Base-by-base conservation (phyloP, 306 rosid genomes). In the Betula pendula region DNA sequence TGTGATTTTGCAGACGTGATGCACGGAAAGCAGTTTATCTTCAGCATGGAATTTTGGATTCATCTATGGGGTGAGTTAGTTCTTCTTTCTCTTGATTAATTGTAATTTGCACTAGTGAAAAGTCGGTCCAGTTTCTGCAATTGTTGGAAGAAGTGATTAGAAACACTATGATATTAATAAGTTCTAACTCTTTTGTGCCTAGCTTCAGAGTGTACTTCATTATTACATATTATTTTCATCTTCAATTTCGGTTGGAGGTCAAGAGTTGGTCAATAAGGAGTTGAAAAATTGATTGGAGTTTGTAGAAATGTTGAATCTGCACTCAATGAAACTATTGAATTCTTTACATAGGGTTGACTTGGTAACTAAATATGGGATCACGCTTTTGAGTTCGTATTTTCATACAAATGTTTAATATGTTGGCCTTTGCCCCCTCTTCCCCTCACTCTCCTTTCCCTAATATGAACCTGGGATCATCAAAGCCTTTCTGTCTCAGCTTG, bases 61-160 rank as follows among this genome's bases (percentile, higher is more conserved):
- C 98, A 63, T 92, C 97, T 33, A 90, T 94, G 98, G 98, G 98
- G 98, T 94, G 78, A 87, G 96, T 82, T 67, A 73, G 12, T n/a
- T 79, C 71, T 29, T 79, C 75, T 75, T 43, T 73, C 53, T 60
- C 75, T 52, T 63, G 3, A 71, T 50, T 78, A 53, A 44, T 59
- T 71, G 59, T 80, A n/a, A 75, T 42, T 79, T 76, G 71, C 59
- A 17, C 42, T 17, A 27, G 42, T 58, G 62, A 67, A 60, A 29
- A 60, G 38, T 60, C 0, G 19, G 42, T 55, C 31, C 12, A 40
- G 24, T 72, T 73, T 70, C 24, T 5, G 55, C 20, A 14, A 56
- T 56, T 14, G 42, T 27, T 60, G 43, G 43, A 29, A 60, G 43
- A 4, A 15, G 33, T 24, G 33, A 25, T 60, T 16, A 12, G 22